Percentiles rank a stretch among this genome's conserved stretches.
Conservation (phyloP, 164 flowering plant species). For the Vitis vinifera region DNA sequence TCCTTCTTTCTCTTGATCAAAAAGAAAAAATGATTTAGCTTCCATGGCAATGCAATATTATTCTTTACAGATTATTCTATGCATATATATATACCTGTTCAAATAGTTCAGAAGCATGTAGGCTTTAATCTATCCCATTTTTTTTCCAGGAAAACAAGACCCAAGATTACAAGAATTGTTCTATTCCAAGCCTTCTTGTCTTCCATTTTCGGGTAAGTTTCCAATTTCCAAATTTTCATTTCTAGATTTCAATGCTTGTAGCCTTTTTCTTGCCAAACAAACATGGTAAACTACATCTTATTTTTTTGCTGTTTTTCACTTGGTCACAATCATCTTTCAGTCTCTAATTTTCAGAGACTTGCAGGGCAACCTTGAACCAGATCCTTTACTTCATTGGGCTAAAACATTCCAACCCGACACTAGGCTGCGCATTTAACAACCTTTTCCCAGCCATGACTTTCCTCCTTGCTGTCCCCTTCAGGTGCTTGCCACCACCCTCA, state of each 20-base stretch:
- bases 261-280: too few species aligned
- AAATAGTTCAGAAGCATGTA: neutral
- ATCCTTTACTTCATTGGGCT: slow-evolving; percentile 53
- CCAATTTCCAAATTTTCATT: neutral
- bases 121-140: neutral
- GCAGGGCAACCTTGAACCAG: slow-evolving; percentile 54
- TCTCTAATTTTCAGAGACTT: neutral
- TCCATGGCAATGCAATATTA: too few species aligned
- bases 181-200: slow-evolving; percentile 53
- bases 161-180: slow-evolving; percentile 36
- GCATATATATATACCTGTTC: too few species aligned
- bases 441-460: slow-evolving; percentile 57
- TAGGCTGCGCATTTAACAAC: slow-evolving; percentile 49
- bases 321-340: too few species aligned
- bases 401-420: slow-evolving; percentile 48
- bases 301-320: too few species aligned
- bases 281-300: too few species aligned
- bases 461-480: slow-evolving; percentile 47
- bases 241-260: neutral
- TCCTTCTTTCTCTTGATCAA: too few species aligned
- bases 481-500: slow-evolving; percentile 19
- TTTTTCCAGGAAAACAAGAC: slow-evolving; percentile 50
- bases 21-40: too few species aligned
- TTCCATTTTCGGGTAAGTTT: slow-evolving; percentile 63
- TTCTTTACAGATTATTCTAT: too few species aligned